Evolutionary conservation across 2,329 filamentous ascomycete genomes (phyloP), one percentile per base, ranked within the genome.

Genomic region (Penicillium hesseltinei): DNA sequence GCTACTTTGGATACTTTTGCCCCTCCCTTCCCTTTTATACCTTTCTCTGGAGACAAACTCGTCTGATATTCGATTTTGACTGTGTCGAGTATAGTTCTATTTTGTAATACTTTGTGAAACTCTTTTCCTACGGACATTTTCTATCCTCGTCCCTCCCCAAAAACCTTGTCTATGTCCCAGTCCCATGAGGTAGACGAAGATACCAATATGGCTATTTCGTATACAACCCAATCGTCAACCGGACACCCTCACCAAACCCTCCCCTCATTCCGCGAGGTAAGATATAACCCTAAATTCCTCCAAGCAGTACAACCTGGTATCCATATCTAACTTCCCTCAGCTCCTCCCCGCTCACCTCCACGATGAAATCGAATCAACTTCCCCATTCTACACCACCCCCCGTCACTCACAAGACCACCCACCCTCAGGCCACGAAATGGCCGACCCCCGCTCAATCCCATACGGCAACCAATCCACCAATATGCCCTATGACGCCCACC

Each of bases 261-360:
- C 33, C 73, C 73, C 48, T 73, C 73, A 51, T 74, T 75, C 54
- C 67, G 73, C 62, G 73, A 75, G 68, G 73, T 75, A 60, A 65
- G 71, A 25, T 19, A 53, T 23, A 17, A 10, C n/a, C 25, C 3
- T 36, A 46, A 31, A 38, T 23, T 11, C 1, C 19, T 25, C 8
- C 6, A 9, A 44, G 33, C 25, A 25, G 25, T 5, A 11, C 11
- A 21, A 40, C 11, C n/a, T 23, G 19, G 10, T 7, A 29, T 42
- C 5, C 23, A 33, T 23, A 58, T 19, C 60, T 67, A 52, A 66
- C 43, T 15, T 17, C 47, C 4, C 6, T 0, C 35, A 77, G 74
- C 66, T 77, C 13, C 72, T 77, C 15, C 74, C 74, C 27, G 66
- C 73, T 56, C 72, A 77, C 59, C 68, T 77, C 10, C 74, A 76